Evolutionary conservation across 2,329 filamentous ascomycete species (phyloP).

Genomic region (Colletotrichum filicis): DNA sequence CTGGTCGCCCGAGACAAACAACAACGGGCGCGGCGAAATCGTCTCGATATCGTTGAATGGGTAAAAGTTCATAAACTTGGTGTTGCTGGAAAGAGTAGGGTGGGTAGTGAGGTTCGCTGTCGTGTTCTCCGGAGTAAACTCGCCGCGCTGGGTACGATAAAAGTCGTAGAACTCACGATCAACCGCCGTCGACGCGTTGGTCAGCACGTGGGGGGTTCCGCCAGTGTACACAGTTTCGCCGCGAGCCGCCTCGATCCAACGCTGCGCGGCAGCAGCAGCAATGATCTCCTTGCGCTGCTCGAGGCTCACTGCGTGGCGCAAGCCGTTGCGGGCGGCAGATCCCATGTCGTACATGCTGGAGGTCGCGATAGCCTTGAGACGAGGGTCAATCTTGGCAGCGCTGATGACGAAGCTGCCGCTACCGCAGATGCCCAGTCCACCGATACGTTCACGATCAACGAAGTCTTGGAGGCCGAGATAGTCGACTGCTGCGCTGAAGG

Average conservation of each 20-base stretch:
- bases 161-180: conserved; percentile 25
- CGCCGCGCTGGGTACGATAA: conserved; percentile 28
- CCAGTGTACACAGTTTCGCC: conserved; percentile 6
- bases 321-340: neutral
- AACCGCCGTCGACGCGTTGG: neutral
- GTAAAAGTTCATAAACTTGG: conserved; percentile 47
- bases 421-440: conserved; percentile 44
- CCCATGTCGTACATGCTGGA: conserved; percentile 34
- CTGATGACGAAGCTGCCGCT: conserved; percentile 46
- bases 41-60: conserved; percentile 43
- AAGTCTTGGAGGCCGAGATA: conserved; percentile 40
- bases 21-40: conserved; percentile 43
- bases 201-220: neutral
- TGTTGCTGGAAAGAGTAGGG: conserved; percentile 43
- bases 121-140: conserved; percentile 6
- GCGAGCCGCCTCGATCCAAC: conserved; percentile 4
- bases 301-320: neutral
- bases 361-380: conserved; percentile 38
- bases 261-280: neutral
- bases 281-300: conserved; percentile 23
- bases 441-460: conserved; percentile 43
- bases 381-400: conserved; percentile 47
- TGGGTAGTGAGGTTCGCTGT: conserved; percentile 43
- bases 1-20: conserved; percentile 41
- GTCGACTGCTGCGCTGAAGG: conserved; percentile 45